Conservation (phyloP, 2,329 filamentous ascomycete species). For the Penicillium griseofulvum region DNA sequence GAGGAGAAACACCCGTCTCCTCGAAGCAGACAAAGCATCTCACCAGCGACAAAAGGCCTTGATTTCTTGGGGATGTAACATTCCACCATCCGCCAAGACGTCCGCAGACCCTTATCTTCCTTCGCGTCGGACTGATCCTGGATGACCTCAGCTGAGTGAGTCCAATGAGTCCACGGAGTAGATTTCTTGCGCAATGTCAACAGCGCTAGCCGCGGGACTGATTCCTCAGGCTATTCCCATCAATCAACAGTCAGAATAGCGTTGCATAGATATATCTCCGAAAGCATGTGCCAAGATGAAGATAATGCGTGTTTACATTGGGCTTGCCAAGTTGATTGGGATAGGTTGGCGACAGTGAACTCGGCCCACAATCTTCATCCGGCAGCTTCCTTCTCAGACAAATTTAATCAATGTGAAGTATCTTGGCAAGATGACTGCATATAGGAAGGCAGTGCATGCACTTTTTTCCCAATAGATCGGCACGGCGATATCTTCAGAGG, state of each 20-base stretch:
- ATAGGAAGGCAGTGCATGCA: not conserved
- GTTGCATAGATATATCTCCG: not conserved
- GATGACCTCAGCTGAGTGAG: slow-evolving; percentile 12
- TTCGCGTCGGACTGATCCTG: slow-evolving; percentile 19
- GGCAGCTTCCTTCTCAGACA: not conserved
- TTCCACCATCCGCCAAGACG: slow-evolving; percentile 20
- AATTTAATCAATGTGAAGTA: not conserved
- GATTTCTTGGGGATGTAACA: slow-evolving; percentile 22
- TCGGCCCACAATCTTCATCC: not conserved
- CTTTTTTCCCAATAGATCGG: slow-evolving; percentile 1
- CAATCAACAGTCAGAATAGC: not conserved
- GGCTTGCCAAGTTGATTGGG: not conserved
- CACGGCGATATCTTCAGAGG: not conserved
- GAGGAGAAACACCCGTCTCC: not conserved
- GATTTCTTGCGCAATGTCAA: not conserved
- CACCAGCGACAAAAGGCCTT: slow-evolving; percentile 6
- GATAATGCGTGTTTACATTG: not conserved
- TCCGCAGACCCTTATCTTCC: slow-evolving; percentile 5
- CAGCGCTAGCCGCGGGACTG: not conserved
- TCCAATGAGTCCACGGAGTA: slow-evolving; percentile 1
- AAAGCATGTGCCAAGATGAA: not conserved
- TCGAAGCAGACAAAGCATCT: not conserved
- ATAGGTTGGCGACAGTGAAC: not conserved
- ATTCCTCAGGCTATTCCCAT: not conserved
- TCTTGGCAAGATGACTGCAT: slow-evolving; percentile 5